phyloP scores from a whole-genome alignment of 1,139 yeast species.

The Diutina neorugosa region DNA sequence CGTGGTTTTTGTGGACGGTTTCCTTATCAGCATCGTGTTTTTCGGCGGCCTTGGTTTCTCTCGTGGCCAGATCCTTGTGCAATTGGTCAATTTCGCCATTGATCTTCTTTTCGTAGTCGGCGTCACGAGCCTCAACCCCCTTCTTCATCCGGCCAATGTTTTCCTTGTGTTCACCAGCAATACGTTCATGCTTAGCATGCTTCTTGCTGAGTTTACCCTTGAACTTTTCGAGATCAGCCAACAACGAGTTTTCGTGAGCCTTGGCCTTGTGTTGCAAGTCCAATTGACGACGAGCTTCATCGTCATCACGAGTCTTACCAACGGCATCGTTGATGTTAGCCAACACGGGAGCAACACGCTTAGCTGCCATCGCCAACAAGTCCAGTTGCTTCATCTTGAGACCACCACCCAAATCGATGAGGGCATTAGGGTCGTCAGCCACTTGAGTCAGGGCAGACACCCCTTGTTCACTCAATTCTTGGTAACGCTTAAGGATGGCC shows the following conservation, averaged over 20 bases:
- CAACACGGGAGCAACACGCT: constrained; percentile 45
- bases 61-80: constrained; percentile 29
- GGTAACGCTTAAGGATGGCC: background rate
- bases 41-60: constrained; percentile 36
- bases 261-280: constrained; percentile 25
- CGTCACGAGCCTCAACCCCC: constrained; percentile 21
- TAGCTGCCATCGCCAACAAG: constrained; percentile 43
- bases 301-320: constrained; percentile 33
- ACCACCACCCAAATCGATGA: constrained; percentile 44
- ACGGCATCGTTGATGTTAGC: constrained; percentile 40
- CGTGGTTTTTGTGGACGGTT: constrained; percentile 31
- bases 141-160: constrained; percentile 23
- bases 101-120: constrained; percentile 25
- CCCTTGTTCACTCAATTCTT: background rate
- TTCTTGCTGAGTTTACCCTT: background rate
- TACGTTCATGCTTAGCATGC: constrained; percentile 14
- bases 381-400: constrained; percentile 43
- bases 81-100: constrained; percentile 34
- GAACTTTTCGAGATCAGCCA: constrained; percentile 26
- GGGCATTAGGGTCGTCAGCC: constrained; percentile 38
- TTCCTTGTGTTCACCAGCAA: constrained; percentile 28
- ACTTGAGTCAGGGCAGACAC: constrained; percentile 14
- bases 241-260: constrained; percentile 33
- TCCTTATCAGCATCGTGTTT: constrained; percentile 36
- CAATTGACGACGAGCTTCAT: constrained; percentile 31